A percentile compares a stretch with the other conserved stretches of the same genome.
These are phyloP conservation scores for Saccharomyces hybrid DNA, from an alignment of 1,139 yeast genomes.

Conservation along the genomic window DNA sequence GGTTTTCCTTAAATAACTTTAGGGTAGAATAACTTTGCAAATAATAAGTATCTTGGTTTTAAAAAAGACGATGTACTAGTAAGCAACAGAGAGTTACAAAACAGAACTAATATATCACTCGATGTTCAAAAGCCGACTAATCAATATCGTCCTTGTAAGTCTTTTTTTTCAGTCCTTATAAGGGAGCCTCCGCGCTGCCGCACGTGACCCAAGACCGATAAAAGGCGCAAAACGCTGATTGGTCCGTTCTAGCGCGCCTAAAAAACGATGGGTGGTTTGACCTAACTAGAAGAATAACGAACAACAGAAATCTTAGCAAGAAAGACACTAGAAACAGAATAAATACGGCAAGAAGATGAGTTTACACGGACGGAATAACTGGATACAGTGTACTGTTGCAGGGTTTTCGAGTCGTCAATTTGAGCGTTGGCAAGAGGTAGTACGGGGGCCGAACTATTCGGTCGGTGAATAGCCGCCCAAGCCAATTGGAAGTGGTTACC, in stretches of 20 bases:
- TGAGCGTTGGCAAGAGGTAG: neutral
- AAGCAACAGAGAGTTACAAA: neutral
- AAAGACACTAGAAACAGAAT: neutral
- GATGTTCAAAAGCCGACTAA: neutral
- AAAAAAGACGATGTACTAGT: neutral
- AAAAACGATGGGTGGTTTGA: neutral
- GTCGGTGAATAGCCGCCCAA: neutral
- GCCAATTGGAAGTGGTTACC: neutral
- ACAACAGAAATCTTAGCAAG: neutral
- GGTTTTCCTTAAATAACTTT: neutral
- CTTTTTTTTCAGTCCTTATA: neutral
- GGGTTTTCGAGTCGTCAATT: neutral
- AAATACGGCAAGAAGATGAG: neutral
- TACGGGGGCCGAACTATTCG: neutral
- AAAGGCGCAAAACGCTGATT: neutral
- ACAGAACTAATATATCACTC: neutral
- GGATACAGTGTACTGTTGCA: neutral
- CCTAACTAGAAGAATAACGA: neutral
- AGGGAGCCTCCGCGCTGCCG: slow-evolving; percentile 1
- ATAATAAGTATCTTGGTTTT: neutral
- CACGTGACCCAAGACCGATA: slow-evolving; percentile 1
- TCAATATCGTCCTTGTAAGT: neutral
- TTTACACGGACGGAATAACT: neutral
- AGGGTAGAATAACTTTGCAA: neutral
- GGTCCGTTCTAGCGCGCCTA: neutral